Evolutionary conservation across 352 stramenopile genomes (phyloP).

Genomic region (Globisporangium heterothallicum): DNA sequence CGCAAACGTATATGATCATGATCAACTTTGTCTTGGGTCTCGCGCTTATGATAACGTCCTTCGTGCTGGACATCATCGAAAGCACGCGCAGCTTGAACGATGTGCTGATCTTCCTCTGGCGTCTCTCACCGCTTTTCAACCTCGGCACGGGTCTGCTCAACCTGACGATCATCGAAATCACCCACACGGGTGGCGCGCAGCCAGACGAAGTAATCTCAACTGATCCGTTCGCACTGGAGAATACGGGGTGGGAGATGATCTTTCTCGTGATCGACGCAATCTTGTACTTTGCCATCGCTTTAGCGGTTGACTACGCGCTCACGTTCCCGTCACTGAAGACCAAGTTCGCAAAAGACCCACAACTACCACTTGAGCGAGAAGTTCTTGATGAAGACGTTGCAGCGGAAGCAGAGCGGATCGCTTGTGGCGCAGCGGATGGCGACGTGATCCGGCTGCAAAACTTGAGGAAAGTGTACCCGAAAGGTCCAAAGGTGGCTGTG

Average conservation of each 20-base stretch:
- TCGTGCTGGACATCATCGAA: slow-evolving; percentile 25
- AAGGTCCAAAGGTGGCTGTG: slow-evolving; percentile 69
- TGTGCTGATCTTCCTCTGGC: slow-evolving; percentile 45
- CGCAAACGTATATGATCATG: slow-evolving; percentile 40
- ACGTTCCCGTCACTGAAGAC: slow-evolving; percentile 64
- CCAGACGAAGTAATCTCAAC: slow-evolving; percentile 6
- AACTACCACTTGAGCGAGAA: slow-evolving; percentile 35
- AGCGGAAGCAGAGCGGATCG: slow-evolving; percentile 32
- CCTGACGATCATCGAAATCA: slow-evolving; percentile 18
- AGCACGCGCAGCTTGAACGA: slow-evolving; percentile 24
- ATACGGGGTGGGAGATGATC: slow-evolving; percentile 28
- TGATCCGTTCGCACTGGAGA: slow-evolving; percentile 28
- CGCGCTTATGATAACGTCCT: slow-evolving; percentile 51
- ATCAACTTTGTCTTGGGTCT: slow-evolving; percentile 62
- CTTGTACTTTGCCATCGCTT: slow-evolving; percentile 18
- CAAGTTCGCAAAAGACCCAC: slow-evolving; percentile 44
- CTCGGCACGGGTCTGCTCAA: slow-evolving; percentile 51
- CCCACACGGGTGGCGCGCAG: slow-evolving; percentile 15
- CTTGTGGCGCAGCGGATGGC: slow-evolving; percentile 17
- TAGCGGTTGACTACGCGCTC: slow-evolving; percentile 51
- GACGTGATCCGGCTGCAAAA: slow-evolving; percentile 33
- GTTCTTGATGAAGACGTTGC: slow-evolving; percentile 36
- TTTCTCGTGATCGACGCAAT: slow-evolving; percentile 22
- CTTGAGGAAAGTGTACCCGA: slow-evolving; percentile 38
- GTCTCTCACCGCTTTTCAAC: slow-evolving; percentile 50